Evolutionary conservation across 2,329 filamentous ascomycete species (phyloP).

Genomic region (Dryadomyces quercivorus): DNA sequence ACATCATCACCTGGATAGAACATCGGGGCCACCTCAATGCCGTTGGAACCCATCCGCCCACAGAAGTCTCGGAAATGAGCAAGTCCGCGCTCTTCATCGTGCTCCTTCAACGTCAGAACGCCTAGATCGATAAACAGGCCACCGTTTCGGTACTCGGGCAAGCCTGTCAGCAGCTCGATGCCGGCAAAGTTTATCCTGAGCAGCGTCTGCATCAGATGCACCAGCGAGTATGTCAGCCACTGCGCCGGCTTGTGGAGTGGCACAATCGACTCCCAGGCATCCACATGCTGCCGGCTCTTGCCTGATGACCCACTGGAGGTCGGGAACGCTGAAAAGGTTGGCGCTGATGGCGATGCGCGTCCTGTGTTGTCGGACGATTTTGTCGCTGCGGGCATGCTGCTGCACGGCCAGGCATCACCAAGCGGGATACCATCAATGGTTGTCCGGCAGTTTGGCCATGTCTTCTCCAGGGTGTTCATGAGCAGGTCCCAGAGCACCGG

Average conservation of each 20-base stretch:
- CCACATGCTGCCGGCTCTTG: conserved; percentile 20
- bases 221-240: conserved; percentile 87
- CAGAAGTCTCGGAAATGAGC: conserved; percentile 50
- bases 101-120: conserved; percentile 47
- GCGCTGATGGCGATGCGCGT: conserved; percentile 27
- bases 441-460: conserved; percentile 83
- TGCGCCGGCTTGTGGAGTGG: conserved; percentile 64
- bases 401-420: conserved; percentile 90
- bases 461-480: conserved; percentile 72
- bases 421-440: conserved; percentile 76
- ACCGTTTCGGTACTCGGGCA: conserved; percentile 88
- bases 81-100: conserved; percentile 29
- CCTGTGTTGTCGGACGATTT: conserved; percentile 15
- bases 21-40: conserved; percentile 41
- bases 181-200: conserved; percentile 39
- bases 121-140: conserved; percentile 79
- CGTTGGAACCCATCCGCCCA: conserved; percentile 54
- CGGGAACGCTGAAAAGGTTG: conserved; percentile 33
- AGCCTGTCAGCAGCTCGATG: conserved; percentile 68
- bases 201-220: conserved; percentile 47
- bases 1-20: conserved; percentile 49
- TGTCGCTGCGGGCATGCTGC: conserved; percentile 49
- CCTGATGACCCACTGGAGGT: conserved; percentile 18
- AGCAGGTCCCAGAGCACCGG: conserved; percentile 85
- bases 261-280: conserved; percentile 68